A percentile compares a stretch with the other conserved stretches of the same genome.
phyloP scores from a whole-genome alignment of 306 rosid species.

The Pterocarpus macrocarpus region DNA sequence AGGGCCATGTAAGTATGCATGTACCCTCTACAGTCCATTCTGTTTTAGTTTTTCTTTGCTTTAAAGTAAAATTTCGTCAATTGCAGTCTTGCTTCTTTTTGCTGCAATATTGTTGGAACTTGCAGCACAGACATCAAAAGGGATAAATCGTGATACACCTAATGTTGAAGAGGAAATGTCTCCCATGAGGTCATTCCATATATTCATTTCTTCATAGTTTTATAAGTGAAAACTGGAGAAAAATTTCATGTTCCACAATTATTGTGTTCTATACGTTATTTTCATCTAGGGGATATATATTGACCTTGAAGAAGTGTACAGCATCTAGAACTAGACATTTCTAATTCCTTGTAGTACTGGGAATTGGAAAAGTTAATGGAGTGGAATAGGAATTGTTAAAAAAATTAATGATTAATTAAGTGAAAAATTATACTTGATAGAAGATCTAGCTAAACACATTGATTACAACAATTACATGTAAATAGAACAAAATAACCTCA shows the following conservation, averaged over 20 bases:
- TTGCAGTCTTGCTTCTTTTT: conserved; percentile 75
- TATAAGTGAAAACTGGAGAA: conserved; percentile 23
- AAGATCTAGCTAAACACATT: too few species aligned
- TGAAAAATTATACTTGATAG: too few species aligned
- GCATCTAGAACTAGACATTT: conserved; percentile 11
- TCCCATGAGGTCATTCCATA: conserved; percentile 73
- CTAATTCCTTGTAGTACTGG: background rate
- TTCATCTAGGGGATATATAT: background rate
- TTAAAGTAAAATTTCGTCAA: conserved; percentile 28
- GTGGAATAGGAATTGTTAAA: too few species aligned
- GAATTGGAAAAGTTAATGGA: too few species aligned
- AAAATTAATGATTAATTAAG: too few species aligned
- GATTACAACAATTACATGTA: too few species aligned
- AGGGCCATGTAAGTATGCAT: conserved; percentile 83
- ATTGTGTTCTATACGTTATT: background rate
- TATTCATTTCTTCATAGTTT: conserved; percentile 26
- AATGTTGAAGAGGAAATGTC: conserved; percentile 63
- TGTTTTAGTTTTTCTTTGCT: conserved; percentile 26
- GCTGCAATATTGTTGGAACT: conserved; percentile 96
- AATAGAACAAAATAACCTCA: too few species aligned
- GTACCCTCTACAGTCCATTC: background rate
- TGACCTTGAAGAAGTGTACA: conserved; percentile 14
- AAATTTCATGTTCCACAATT: conserved; percentile 1
- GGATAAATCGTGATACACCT: conserved; percentile 67
- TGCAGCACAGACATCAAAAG: conserved; percentile 87